Evolutionary conservation across 1,139 yeast species (phyloP).

Genomic region (Sugiyamaella japonica): DNA sequence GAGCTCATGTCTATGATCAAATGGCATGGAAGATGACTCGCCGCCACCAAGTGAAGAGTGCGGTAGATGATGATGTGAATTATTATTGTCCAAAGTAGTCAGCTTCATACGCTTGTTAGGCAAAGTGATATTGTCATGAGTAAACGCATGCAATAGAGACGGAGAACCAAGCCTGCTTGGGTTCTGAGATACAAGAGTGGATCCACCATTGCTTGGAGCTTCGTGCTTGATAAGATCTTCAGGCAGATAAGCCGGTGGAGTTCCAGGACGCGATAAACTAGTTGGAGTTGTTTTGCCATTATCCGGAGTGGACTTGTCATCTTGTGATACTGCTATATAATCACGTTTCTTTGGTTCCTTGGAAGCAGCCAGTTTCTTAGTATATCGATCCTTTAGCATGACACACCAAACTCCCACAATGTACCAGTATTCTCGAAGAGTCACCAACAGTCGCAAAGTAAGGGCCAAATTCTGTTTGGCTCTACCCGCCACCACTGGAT

Average conservation of each 20-base stretch:
- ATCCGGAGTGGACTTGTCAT: not conserved
- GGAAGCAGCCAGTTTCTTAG: constrained; percentile 3
- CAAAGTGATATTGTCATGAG: not conserved
- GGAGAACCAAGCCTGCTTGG: constrained; percentile 11
- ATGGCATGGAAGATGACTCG: not conserved
- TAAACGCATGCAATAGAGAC: not conserved
- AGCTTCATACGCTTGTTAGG: not conserved
- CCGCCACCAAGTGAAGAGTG: not conserved
- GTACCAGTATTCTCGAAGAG: constrained; percentile 40
- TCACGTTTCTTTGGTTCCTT: constrained; percentile 10
- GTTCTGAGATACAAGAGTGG: not conserved
- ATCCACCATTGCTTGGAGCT: constrained; percentile 7
- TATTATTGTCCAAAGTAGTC: not conserved
- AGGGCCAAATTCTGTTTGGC: constrained; percentile 40
- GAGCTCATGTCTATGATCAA: constrained; percentile 2
- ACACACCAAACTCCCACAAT: constrained; percentile 43
- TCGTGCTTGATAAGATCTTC: constrained; percentile 28
- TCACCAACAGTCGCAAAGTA: constrained; percentile 38
- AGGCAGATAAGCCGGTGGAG: constrained; percentile 34
- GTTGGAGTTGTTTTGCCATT: constrained; percentile 4
- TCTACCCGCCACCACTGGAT: constrained; percentile 33
- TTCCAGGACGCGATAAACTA: constrained; percentile 30
- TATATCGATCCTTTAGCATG: constrained; percentile 39
- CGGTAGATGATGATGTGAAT: not conserved
- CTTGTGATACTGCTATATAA: not conserved